These are phyloP conservation scores for Lactuca sativa DNA, from an alignment of 129 eudicot genomes.

Conservation along the genomic window DNA sequence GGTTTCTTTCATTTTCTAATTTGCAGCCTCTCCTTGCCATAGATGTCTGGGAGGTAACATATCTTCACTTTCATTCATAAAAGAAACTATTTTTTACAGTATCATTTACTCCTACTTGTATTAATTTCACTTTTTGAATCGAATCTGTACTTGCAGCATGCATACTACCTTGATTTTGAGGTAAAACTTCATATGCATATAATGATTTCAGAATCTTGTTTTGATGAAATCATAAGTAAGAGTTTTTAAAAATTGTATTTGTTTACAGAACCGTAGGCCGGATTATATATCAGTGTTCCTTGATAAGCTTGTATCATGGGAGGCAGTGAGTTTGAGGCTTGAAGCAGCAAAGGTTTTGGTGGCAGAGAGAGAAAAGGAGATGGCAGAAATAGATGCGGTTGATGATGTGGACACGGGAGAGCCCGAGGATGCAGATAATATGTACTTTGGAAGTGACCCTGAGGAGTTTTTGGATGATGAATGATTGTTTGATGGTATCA, in stretches of 20 bases:
- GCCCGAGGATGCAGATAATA: constrained; percentile 38
- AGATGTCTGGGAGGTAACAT: constrained; percentile 96
- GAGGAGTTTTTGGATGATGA: constrained; percentile 21
- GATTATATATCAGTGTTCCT: constrained; percentile 74
- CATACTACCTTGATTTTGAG: constrained; percentile 91
- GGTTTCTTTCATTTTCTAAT: constrained; percentile 18
- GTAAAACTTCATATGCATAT: constrained; percentile 21
- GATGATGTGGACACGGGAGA: constrained; percentile 32
- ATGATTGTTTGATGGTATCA: constrained; percentile 1
- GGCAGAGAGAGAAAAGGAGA: constrained; percentile 70
- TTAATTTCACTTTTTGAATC: constrained; percentile 13
- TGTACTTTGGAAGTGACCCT: constrained; percentile 55
- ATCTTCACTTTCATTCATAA: constrained; percentile 9
- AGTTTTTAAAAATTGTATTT: neutral
- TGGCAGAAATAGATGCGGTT: constrained; percentile 36
- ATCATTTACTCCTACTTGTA: neutral
- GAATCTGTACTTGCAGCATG: constrained; percentile 60
- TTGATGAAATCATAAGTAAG: no score
- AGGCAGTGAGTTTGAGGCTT: constrained; percentile 69
- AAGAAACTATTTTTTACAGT: no score
- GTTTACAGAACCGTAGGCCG: constrained; percentile 70
- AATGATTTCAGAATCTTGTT: neutral
- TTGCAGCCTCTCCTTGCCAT: constrained; percentile 92
- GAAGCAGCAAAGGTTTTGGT: constrained; percentile 65
- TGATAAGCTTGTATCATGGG: constrained; percentile 94